Base-by-base conservation (phyloP, 805 yeast genomes). In the Barnettozyma wickerhamii region DNA sequence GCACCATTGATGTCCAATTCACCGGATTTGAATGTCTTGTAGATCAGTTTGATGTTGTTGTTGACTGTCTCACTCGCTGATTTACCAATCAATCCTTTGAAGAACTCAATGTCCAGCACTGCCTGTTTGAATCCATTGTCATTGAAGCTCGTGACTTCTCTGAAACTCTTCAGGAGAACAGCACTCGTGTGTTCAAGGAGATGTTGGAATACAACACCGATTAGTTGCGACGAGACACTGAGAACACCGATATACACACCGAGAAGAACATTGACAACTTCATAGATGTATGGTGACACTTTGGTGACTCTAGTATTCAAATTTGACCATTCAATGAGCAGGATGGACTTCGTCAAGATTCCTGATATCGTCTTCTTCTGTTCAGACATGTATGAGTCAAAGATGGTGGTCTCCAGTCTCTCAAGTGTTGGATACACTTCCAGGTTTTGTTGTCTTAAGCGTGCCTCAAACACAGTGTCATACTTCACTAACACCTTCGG, bases 71-170 rank as follows among this genome's bases (percentile, higher is more conserved):
- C 37, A 17, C 39, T 48, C 3, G 46, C 48, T 7, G 53, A 45
- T 33, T 43, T 50, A 1, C 59, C 60, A 6, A 53, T 33, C 30
- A 55, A 34, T 10, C 51, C 58, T 35, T 69, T 65, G 53, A 77
- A 66, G 48, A 77, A 76, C 50, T 75, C 77, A 20, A 77, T 51
- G 49, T 79, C 84, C 4, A 78, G 70, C 0, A 72, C 64, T 2
- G 70, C 64, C 53, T 78, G 84, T 40, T 72, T 58, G 31, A 72
- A 55, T 1, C 79, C 80, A 26, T 66, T 71, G 7, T 66, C 57
- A 1, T 75, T 68, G 30, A 75, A 64, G 12, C 58, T 54, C 24
- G 75, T 77, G 7, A 74, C 52, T 24, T 65, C 71, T 19, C 74
- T 68, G 44, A 65, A 62, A 29, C 43, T 61, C 42, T 62, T 68